Evolutionary conservation across 805 yeast genomes (phyloP).

Genomic region (Kluyveromyces lactis): DNA sequence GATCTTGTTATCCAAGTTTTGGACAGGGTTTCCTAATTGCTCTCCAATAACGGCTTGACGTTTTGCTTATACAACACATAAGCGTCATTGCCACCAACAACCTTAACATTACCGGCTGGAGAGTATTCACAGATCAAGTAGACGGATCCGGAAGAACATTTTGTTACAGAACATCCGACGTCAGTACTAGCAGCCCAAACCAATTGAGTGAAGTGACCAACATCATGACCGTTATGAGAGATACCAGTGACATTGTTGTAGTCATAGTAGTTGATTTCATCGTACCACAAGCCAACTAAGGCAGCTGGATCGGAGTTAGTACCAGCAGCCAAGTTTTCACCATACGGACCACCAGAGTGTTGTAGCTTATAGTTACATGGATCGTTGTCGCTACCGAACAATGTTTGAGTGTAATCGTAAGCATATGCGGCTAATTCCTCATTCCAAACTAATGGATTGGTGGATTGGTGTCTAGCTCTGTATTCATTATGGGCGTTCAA

Average conservation of each 20-base stretch:
- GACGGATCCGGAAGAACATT: slow-evolving; percentile 10
- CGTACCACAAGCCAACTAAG: slow-evolving; percentile 65
- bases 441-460: slow-evolving; percentile 42
- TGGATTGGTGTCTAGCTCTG: slow-evolving; percentile 39
- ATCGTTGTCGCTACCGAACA: slow-evolving; percentile 34
- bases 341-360: slow-evolving; percentile 45
- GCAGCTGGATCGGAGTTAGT: slow-evolving; percentile 35
- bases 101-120: slow-evolving; percentile 42
- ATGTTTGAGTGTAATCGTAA: slow-evolving; percentile 36
- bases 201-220: slow-evolving; percentile 72
- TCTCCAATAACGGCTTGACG: too few species aligned
- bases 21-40: too few species aligned
- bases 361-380: slow-evolving; percentile 54
- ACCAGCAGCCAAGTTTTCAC: slow-evolving; percentile 74
- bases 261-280: slow-evolving; percentile 50
- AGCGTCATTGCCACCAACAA: slow-evolving; percentile 27
- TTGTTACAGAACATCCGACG: slow-evolving; percentile 53
- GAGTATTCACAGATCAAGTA: slow-evolving; percentile 59
- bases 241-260: slow-evolving; percentile 41
- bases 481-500: slow-evolving; percentile 43
- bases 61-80: slow-evolving; percentile 34
- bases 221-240: slow-evolving; percentile 33
- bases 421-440: slow-evolving; percentile 40
- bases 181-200: slow-evolving; percentile 56
- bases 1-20: too few species aligned